Evolutionary conservation across 2,329 filamentous ascomycete species (phyloP).

Genomic region (Colletotrichum eremochloae): DNA sequence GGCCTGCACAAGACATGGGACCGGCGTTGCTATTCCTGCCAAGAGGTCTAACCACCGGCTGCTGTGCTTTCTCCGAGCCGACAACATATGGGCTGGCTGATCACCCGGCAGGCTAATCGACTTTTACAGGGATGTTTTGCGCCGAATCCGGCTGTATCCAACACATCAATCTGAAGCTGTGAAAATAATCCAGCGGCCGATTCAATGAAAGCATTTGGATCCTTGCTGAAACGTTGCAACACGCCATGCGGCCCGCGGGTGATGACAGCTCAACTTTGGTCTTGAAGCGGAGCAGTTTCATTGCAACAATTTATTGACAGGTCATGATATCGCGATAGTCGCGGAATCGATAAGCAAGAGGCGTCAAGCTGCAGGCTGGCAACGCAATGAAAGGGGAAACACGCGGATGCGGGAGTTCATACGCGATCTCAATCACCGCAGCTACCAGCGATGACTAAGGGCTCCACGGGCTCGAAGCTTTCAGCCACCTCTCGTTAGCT

Average conservation of each 20-base stretch:
- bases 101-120: background rate
- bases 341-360: background rate
- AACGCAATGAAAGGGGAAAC: background rate
- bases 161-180: background rate
- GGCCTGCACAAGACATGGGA: background rate
- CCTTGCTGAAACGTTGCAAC: background rate
- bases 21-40: background rate
- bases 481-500: background rate
- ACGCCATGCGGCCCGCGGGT: background rate
- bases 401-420: background rate
- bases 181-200: background rate
- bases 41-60: background rate
- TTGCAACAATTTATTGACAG: background rate
- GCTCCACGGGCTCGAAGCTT: background rate
- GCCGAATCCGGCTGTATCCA: background rate
- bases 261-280: background rate
- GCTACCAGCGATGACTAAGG: background rate
- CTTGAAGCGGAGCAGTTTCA: background rate
- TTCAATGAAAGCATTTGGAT: background rate
- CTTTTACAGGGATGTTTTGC: background rate
- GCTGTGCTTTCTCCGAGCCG: background rate
- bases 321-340: background rate
- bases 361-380: background rate
- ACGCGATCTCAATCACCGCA: background rate
- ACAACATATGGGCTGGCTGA: background rate